These are phyloP conservation scores for Sanghuangporus weigelae DNA, from an alignment of 1,284 basidiomycete genomes.

Conservation along the genomic window DNA sequence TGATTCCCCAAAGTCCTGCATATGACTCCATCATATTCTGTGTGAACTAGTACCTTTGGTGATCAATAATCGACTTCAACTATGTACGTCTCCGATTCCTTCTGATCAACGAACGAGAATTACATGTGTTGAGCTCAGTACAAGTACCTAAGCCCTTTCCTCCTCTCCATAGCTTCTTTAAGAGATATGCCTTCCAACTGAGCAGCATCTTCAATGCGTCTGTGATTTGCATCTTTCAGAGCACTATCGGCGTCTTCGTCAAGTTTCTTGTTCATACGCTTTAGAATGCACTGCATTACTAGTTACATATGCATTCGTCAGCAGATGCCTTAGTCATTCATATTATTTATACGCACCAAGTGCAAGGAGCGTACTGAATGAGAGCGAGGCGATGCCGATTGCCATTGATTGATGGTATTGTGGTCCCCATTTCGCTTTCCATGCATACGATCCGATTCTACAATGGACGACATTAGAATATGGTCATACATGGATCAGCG, in stretches of 20 bases:
- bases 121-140: slow-evolving; percentile 22
- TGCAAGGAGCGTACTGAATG: slow-evolving; percentile 26
- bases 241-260: slow-evolving; percentile 32
- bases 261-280: slow-evolving; percentile 31
- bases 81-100: too few relatives aligned
- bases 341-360: slow-evolving; percentile 24
- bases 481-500: background rate
- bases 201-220: slow-evolving; percentile 34
- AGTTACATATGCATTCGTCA: background rate
- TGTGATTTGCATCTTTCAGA: slow-evolving; percentile 27
- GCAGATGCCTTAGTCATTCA: slow-evolving; percentile 7
- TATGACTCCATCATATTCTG: background rate
- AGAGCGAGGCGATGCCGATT: slow-evolving; percentile 31
- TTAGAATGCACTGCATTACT: slow-evolving; percentile 34
- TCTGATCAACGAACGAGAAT: too few relatives aligned
- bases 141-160: slow-evolving; percentile 39
- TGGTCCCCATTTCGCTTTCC: slow-evolving; percentile 35
- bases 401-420: slow-evolving; percentile 35
- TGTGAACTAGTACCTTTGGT: too few relatives aligned
- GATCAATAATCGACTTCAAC: too few relatives aligned
- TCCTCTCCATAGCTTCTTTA: slow-evolving; percentile 33
- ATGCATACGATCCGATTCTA: slow-evolving; percentile 34
- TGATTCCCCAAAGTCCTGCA: background rate
- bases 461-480: background rate
- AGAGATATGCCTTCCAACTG: slow-evolving; percentile 33